Percentiles rank a stretch among this genome's conserved stretches.
phyloP scores from a whole-genome alignment of 441 rosid genomes.

The Jatropha podagrica region DNA sequence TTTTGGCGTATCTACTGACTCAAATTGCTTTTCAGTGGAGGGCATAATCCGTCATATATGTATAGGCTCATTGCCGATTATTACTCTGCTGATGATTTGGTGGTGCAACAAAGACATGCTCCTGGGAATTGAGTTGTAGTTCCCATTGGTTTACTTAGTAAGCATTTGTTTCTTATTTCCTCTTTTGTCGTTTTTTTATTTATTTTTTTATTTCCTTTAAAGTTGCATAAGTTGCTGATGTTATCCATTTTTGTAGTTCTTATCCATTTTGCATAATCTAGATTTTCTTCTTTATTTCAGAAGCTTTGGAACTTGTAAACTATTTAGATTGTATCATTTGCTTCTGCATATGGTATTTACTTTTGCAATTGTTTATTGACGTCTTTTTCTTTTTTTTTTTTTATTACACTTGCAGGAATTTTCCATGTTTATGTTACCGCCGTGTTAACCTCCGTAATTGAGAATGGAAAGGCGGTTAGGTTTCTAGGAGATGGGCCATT shows the following conservation, averaged over 20 bases:
- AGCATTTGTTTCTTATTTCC: slow-evolving; percentile 10
- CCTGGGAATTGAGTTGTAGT: slow-evolving; percentile 33
- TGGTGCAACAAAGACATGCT: slow-evolving; percentile 51
- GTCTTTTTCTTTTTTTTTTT: neutral
- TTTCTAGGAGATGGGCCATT: neutral
- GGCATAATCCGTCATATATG: slow-evolving; percentile 97
- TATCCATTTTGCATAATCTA: too few species aligned
- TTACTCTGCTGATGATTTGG: slow-evolving; percentile 97
- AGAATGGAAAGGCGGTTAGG: neutral
- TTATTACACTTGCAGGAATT: slow-evolving; percentile 15
- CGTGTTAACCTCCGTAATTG: neutral
- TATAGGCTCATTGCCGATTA: slow-evolving; percentile 93
- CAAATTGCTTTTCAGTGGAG: slow-evolving; percentile 58
- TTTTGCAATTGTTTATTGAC: neutral
- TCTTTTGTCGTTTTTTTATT: neutral
- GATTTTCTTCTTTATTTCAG: too few species aligned
- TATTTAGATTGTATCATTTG: neutral
- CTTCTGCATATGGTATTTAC: neutral
- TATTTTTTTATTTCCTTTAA: neutral
- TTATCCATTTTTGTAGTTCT: too few species aligned
- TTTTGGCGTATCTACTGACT: neutral
- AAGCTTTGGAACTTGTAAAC: neutral
- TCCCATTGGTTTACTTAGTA: slow-evolving; percentile 16
- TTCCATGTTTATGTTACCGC: neutral
- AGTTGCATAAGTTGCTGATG: neutral